These are phyloP conservation scores for Boletus patriciae DNA, from an alignment of 768 basidiomycete genomes.

Conservation along the genomic window DNA sequence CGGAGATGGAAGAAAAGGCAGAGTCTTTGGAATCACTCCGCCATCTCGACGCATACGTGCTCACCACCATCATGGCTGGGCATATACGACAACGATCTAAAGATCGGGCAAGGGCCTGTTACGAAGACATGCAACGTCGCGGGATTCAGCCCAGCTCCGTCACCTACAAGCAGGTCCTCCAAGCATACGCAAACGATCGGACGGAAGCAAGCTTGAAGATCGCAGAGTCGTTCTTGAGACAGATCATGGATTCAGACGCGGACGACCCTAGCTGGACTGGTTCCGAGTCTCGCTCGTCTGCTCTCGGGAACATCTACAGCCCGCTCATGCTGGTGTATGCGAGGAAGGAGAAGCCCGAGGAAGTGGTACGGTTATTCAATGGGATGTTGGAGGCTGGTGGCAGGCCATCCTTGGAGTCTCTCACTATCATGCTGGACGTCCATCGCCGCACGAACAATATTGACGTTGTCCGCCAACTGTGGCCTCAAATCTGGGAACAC, in stretches of 20 bases:
- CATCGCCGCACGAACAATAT: constrained; percentile 62
- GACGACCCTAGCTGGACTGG: constrained; percentile 41
- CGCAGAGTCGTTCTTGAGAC: constrained; percentile 65
- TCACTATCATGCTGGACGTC: constrained; percentile 67
- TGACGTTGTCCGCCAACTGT: constrained; percentile 57
- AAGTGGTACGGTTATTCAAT: constrained; percentile 58
- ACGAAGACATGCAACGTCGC: constrained; percentile 67
- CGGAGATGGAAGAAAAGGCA: constrained; percentile 58
- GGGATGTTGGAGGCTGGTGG: constrained; percentile 55
- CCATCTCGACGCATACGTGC: constrained; percentile 54
- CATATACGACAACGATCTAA: constrained; percentile 59
- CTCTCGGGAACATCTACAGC: constrained; percentile 55
- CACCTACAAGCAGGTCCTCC: constrained; percentile 68
- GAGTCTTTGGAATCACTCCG: constrained; percentile 38
- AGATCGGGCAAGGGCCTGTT: constrained; percentile 57
- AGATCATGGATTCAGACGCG: constrained; percentile 42
- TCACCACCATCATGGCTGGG: constrained; percentile 75
- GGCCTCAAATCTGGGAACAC: constrained; percentile 66
- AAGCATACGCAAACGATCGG: constrained; percentile 53
- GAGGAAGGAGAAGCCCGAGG: constrained; percentile 41
- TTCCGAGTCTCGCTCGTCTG: constrained; percentile 39
- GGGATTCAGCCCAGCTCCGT: constrained; percentile 67
- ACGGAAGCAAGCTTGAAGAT: constrained; percentile 51
- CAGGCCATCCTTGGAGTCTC: constrained; percentile 54
- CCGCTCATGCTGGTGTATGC: constrained; percentile 61